Percentiles rank a stretch among this genome's conserved stretches.
Conservation (phyloP, 1,284 basidiomycete genomes). For the Bondarzewia mesenterica region DNA sequence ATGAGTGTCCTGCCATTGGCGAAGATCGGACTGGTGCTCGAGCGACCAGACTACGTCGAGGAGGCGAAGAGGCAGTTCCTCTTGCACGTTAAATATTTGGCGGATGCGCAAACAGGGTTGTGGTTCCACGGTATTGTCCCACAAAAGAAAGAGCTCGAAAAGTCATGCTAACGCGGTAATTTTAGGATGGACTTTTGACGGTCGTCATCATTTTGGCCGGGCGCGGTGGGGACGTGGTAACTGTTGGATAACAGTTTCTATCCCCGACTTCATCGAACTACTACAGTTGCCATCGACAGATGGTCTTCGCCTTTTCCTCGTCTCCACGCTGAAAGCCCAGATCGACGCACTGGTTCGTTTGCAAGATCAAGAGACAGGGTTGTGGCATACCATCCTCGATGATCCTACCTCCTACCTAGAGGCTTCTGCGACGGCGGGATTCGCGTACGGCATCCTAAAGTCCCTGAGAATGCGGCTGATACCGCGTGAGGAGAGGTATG, state of each 20-base stretch:
- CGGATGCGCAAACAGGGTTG: constrained; percentile 38
- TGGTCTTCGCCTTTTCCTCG: constrained; percentile 38
- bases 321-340: constrained; percentile 39
- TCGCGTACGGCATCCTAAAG: constrained; percentile 44
- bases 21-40: constrained; percentile 52
- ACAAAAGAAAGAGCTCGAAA: too few species aligned
- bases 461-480: constrained; percentile 41
- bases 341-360: constrained; percentile 44
- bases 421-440: constrained; percentile 52
- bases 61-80: constrained; percentile 56
- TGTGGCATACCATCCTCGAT: constrained; percentile 57
- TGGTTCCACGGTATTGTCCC: constrained; percentile 46
- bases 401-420: constrained; percentile 53
- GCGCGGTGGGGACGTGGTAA: constrained; percentile 60
- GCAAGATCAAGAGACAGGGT: constrained; percentile 41
- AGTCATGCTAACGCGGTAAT: constrained; percentile 19
- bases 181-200: constrained; percentile 43
- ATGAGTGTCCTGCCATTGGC: constrained; percentile 56
- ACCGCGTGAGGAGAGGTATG: constrained; percentile 33
- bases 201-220: constrained; percentile 43
- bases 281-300: constrained; percentile 34
- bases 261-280: constrained; percentile 55
- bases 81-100: constrained; percentile 46
- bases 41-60: constrained; percentile 45
- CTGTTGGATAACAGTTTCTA: constrained; percentile 57